Base-by-base conservation (phyloP, 768 basidiomycete species). In the Galerina marginata region DNA sequence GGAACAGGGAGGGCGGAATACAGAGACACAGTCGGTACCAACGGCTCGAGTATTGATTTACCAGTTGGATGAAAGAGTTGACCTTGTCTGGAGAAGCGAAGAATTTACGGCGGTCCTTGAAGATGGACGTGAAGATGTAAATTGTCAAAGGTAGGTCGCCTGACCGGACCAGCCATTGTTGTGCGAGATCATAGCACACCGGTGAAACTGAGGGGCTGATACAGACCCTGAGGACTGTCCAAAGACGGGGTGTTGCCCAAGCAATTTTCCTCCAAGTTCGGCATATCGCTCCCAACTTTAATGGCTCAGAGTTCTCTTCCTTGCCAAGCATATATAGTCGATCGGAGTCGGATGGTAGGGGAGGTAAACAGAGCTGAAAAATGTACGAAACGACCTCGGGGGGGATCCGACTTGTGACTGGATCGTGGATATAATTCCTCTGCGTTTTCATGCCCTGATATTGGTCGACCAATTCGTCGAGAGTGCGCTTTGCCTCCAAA, bases 391-490 rank as follows among this genome's bases (percentile, higher is more conserved):
- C 6, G 4, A 58, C 29, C 36, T 58, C 57, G 3, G 26, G 20
- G 4, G 57, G 57, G 10, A 58, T 29, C 2, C 40, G 49, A 12
- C 16, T 39, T 10, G 29, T 37, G 29, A 58, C 14, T 6, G 48
- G 57, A 23, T 58, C 57, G n/a, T 58, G 57, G 11, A 37, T 16
- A 4, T 10, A 0, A 25, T 58, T 58, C 49, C 25, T 58, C 9
- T 51, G 39, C 14, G 3, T 14, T 2, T 33, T 23, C 25, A 58
- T 6, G 16, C 14, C 26, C 2, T 40, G 40, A 23, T 58, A 39
- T 43, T 49, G 48, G 6, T 36, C 6, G 4, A 51, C 15, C 25
- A 58, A 23, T 11, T 38, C n/a, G 16, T 50, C 40, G 11, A 58
- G 42, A 26, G 10, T n/a, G n/a, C 37, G 25, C 29, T 42, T 44